Evolutionary conservation across 257 asterid genomes (phyloP).

Genomic region (Coffea eugenioides): DNA sequence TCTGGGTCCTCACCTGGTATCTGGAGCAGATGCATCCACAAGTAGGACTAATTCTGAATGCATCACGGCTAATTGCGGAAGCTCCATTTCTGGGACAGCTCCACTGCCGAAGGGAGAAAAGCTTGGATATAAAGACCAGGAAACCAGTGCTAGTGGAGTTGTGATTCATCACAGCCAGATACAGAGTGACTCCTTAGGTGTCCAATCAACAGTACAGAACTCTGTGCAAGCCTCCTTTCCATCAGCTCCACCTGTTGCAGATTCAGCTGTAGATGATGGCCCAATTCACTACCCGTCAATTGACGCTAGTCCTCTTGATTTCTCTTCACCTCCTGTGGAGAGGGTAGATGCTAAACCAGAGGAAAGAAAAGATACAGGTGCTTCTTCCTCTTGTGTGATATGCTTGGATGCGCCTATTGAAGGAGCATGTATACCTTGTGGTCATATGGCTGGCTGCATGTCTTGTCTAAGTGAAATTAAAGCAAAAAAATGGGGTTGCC

Average conservation of each 20-base stretch:
- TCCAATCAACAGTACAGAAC: constrained; percentile 28
- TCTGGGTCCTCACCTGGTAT: constrained; percentile 29
- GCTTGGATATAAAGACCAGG: constrained; percentile 31
- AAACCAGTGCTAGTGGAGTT: constrained; percentile 30
- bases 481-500: constrained; percentile 87
- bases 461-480: constrained; percentile 68
- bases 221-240: constrained; percentile 37
- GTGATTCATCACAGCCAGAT: constrained; percentile 27
- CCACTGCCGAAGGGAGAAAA: constrained; percentile 29
- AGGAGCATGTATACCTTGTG: constrained; percentile 95
- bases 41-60: constrained; percentile 28
- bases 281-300: constrained; percentile 79
- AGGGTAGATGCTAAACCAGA: constrained; percentile 15
- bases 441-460: constrained; percentile 98
- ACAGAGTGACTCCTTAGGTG: constrained; percentile 20
- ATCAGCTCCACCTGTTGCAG: constrained; percentile 58
- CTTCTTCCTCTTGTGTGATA: constrained; percentile 61
- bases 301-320: constrained; percentile 47
- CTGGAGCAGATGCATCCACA: constrained; percentile 39
- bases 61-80: constrained; percentile 23
- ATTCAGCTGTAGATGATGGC: constrained; percentile 36
- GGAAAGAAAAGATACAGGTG: constrained; percentile 26
- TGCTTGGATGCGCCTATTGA: constrained; percentile 79
- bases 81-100: constrained; percentile 28
- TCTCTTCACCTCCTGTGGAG: constrained; percentile 26